phyloP scores from a whole-genome alignment of 2,329 filamentous ascomycete species.

The Cytospora leucostoma region DNA sequence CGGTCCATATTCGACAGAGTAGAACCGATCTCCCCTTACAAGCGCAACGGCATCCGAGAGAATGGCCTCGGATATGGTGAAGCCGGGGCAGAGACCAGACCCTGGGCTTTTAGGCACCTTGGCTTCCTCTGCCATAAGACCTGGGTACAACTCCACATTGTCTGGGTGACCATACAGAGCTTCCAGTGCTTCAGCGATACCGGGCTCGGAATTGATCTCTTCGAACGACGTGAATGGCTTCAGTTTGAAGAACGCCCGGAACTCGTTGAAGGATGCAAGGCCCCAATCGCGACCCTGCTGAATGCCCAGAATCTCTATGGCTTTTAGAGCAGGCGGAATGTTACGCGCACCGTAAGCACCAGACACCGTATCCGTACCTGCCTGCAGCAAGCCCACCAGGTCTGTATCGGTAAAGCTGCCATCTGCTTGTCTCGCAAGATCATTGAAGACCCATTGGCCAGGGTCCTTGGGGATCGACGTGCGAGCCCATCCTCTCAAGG shows the following conservation, averaged over 20 bases:
- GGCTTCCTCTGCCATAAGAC: slow-evolving; percentile 50
- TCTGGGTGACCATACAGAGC: slow-evolving; percentile 65
- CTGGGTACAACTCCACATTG: slow-evolving; percentile 70
- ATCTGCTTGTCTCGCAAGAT: slow-evolving; percentile 48
- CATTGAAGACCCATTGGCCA: slow-evolving; percentile 49
- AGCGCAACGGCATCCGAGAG: slow-evolving; percentile 64
- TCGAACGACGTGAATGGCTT: slow-evolving; percentile 57
- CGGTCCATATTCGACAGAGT: slow-evolving; percentile 61
- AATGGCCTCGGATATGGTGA: slow-evolving; percentile 43
- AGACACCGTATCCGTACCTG: slow-evolving; percentile 61
- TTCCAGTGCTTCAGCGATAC: slow-evolving; percentile 58
- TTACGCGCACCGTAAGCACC: slow-evolving; percentile 61
- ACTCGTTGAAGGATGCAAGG: slow-evolving; percentile 63
- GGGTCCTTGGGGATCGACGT: slow-evolving; percentile 45
- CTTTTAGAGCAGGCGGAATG: slow-evolving; percentile 58
- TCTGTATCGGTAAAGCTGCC: slow-evolving; percentile 59
- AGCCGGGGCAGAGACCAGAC: slow-evolving; percentile 17
- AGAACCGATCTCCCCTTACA: slow-evolving; percentile 65
- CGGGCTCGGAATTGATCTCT: slow-evolving; percentile 58
- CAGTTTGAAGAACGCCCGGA: slow-evolving; percentile 63
- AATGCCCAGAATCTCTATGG: slow-evolving; percentile 65
- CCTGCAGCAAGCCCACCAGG: slow-evolving; percentile 56
- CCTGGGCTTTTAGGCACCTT: slow-evolving; percentile 10
- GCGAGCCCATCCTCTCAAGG: slow-evolving; percentile 38
- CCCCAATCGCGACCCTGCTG: slow-evolving; percentile 64